phyloP scores from a whole-genome alignment of 371 early-diverging fungal species.

The Blakeslea trispora region DNA sequence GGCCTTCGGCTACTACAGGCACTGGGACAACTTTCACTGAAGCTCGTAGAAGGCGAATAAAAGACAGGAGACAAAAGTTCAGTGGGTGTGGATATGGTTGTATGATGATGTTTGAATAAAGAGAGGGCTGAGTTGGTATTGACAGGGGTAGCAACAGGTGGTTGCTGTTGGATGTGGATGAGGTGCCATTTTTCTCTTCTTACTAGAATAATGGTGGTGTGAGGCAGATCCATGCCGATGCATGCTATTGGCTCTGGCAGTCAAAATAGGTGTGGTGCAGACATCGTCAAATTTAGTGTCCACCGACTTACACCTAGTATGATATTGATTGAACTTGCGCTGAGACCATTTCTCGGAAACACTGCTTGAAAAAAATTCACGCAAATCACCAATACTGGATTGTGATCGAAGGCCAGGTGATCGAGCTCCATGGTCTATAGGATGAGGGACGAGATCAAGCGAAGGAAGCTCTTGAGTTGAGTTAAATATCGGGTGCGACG shows the following conservation, averaged over 20 bases:
- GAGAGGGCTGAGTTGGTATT: background rate
- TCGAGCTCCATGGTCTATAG: background rate
- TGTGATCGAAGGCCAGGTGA: conserved; percentile 22
- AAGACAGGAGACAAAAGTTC: conserved; percentile 3
- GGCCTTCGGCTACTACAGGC: conserved; percentile 10
- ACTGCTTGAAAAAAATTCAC: conserved; percentile 18
- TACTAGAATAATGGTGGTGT: background rate
- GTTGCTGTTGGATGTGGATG: no score
- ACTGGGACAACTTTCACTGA: conserved; percentile 5
- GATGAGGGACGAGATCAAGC: background rate
- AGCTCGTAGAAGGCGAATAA: conserved; percentile 3
- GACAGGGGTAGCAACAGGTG: no score
- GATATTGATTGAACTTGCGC: conserved; percentile 18
- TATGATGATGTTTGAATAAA: background rate
- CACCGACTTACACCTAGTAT: conserved; percentile 17
- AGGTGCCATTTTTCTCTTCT: background rate
- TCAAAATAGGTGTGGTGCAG: conserved; percentile 26
- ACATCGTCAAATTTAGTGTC: conserved; percentile 27
- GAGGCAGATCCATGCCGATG: conserved; percentile 5
- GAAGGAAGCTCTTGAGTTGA: conserved; percentile 3
- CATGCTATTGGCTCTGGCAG: conserved; percentile 19
- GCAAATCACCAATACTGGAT: conserved; percentile 22
- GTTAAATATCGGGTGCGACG: conserved; percentile 20
- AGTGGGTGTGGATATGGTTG: background rate
- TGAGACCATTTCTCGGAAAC: conserved; percentile 22